phyloP scores from a whole-genome alignment of 2,329 filamentous ascomycete species.

The Fusarium sp. region DNA sequence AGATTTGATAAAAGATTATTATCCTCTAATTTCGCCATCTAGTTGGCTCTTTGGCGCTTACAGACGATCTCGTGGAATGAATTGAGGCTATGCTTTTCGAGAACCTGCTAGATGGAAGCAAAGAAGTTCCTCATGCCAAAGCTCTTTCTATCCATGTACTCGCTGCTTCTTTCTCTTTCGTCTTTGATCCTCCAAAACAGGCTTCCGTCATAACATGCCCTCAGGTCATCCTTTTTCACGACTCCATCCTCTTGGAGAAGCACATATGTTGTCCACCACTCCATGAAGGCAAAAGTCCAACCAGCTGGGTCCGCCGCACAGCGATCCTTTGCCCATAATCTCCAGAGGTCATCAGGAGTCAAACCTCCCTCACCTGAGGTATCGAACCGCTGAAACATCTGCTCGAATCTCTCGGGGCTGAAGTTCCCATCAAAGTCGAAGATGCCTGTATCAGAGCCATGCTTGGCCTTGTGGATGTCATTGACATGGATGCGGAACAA shows the following conservation, averaged over 20 bases:
- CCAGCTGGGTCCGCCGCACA: constrained; percentile 36
- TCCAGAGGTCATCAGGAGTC: constrained; percentile 48
- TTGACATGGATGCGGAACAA: constrained; percentile 51
- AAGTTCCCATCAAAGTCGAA: constrained; percentile 61
- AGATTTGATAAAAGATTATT: not conserved
- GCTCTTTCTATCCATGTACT: not conserved
- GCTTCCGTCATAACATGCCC: constrained; percentile 37
- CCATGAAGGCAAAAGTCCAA: constrained; percentile 33
- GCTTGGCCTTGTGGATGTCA: constrained; percentile 55
- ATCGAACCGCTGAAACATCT: constrained; percentile 59
- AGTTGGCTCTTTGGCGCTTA: too few relatives aligned
- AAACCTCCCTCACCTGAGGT: constrained; percentile 48
- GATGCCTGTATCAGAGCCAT: constrained; percentile 57
- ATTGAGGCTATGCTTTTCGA: not conserved
- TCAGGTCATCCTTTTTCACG: constrained; percentile 64
- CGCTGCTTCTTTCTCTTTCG: not conserved
- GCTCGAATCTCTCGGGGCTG: constrained; percentile 58
- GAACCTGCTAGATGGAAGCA: not conserved
- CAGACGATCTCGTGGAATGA: not conserved
- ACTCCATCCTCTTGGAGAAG: constrained; percentile 63
- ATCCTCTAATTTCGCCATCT: not conserved
- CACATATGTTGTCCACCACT: constrained; percentile 57
- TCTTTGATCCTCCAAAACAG: constrained; percentile 36
- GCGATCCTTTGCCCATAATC: constrained; percentile 52
- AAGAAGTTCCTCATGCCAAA: constrained; percentile 23